Conservation (phyloP, 495 filamentous ascomycete species). For the Venustampulla echinocandica region DNA sequence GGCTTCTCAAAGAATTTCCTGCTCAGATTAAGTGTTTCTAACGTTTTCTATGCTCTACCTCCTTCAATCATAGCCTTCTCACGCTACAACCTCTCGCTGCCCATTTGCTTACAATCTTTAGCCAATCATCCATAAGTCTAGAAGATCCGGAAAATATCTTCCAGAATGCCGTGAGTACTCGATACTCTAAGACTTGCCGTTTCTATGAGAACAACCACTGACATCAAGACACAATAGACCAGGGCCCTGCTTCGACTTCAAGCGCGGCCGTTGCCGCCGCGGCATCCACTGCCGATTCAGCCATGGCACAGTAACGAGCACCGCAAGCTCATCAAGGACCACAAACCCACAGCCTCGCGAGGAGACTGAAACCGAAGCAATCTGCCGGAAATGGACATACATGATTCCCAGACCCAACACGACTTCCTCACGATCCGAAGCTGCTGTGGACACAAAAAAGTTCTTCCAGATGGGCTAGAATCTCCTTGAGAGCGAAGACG, state of each 20-base stretch:
- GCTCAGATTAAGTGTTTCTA: conserved; percentile 2
- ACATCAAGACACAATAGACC: conserved; percentile 19
- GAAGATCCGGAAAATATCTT: conserved; percentile 9
- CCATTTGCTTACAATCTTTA: conserved; percentile 13
- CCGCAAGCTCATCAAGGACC: conserved; percentile 13
- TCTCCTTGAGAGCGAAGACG: conserved; percentile 18
- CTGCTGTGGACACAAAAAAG: conserved; percentile 16
- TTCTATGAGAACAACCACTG: conserved; percentile 15
- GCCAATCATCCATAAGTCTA: conserved; percentile 13
- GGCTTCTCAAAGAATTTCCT: too few species aligned
- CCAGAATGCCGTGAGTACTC: conserved; percentile 17
- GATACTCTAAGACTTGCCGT: conserved; percentile 11
- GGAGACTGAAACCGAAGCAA: conserved; percentile 22
- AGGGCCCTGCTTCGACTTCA: conserved; percentile 15
- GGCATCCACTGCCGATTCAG: conserved; percentile 18
- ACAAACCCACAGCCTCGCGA: conserved; percentile 16
- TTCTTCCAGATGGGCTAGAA: conserved; percentile 22
- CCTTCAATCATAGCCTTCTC: conserved; percentile 14
- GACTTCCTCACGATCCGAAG: conserved; percentile 16
- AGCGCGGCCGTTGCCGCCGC: conserved; percentile 17
- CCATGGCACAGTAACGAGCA: conserved; percentile 16
- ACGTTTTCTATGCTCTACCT: conserved; percentile 10
- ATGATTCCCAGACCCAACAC: conserved; percentile 27
- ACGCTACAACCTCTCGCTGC: conserved; percentile 9
- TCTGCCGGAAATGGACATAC: conserved; percentile 27